These are phyloP conservation scores for Candida alai DNA, from an alignment of 805 yeast species.

Conservation along the genomic window DNA sequence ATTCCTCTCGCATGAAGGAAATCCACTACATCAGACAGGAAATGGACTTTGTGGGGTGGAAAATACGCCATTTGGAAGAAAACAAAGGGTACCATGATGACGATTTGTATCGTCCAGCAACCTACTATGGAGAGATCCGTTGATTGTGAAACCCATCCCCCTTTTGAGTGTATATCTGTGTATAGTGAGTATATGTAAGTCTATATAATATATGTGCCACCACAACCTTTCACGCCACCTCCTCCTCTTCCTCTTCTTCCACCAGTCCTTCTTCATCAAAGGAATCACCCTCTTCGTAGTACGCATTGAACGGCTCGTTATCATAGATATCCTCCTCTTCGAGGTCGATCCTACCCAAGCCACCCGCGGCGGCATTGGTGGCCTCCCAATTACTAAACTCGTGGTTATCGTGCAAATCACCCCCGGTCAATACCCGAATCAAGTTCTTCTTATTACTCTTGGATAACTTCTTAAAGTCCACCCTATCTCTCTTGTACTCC, in stretches of 20 bases:
- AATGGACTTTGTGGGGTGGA: slow-evolving; percentile 33
- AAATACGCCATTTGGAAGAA: slow-evolving; percentile 29
- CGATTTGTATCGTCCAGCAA: slow-evolving; percentile 26
- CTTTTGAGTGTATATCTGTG: no score
- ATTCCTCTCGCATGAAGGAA: slow-evolving; percentile 26
- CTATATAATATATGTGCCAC: background rate
- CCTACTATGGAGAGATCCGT: slow-evolving; percentile 11
- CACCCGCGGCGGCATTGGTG: slow-evolving; percentile 22
- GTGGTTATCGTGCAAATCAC: slow-evolving; percentile 32
- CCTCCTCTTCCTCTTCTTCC: slow-evolving; percentile 2
- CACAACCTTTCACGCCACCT: no score
- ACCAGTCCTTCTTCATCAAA: slow-evolving; percentile 18
- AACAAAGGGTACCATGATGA: slow-evolving; percentile 23
- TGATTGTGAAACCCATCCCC: no score
- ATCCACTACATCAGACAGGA: slow-evolving; percentile 27
- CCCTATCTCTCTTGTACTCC: slow-evolving; percentile 48
- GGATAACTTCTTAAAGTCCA: slow-evolving; percentile 44
- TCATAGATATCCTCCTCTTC: slow-evolving; percentile 11
- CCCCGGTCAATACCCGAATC: slow-evolving; percentile 58
- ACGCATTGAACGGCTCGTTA: no score
- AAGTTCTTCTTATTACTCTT: slow-evolving; percentile 46
- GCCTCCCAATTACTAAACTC: slow-evolving; percentile 39
- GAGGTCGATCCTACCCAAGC: slow-evolving; percentile 11
- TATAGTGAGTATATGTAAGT: background rate
- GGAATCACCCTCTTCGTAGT: slow-evolving; percentile 13